Conservation (phyloP, 306 rosid species). For the Lathyrus aphaca region DNA sequence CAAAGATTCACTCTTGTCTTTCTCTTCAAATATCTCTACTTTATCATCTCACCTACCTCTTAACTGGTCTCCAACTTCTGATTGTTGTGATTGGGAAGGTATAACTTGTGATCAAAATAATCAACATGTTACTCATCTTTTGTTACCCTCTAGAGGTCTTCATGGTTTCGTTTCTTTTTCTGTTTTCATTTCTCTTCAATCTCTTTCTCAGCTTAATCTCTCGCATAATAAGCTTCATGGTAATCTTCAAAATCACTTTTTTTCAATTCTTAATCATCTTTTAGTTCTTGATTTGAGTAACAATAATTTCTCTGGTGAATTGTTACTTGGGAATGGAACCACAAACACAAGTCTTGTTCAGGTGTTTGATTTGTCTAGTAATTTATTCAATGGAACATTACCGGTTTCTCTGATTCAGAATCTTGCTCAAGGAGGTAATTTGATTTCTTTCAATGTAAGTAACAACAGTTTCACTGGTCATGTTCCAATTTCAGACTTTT, state of each 20-base stretch:
- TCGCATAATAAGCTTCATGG: slow-evolving; percentile 65
- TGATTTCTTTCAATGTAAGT: slow-evolving; percentile 75
- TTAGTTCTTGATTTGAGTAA: slow-evolving; percentile 62
- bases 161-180: slow-evolving; percentile 49
- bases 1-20: slow-evolving; percentile 55
- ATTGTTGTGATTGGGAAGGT: slow-evolving; percentile 89
- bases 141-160: slow-evolving; percentile 60
- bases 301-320: slow-evolving; percentile 50
- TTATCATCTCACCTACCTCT: slow-evolving; percentile 42
- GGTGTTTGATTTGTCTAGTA: slow-evolving; percentile 75
- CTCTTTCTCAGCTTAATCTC: slow-evolving; percentile 64
- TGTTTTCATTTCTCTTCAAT: slow-evolving; percentile 40
- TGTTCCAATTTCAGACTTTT: slow-evolving; percentile 56
- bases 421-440: slow-evolving; percentile 43
- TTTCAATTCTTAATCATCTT: slow-evolving; percentile 50
- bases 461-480: slow-evolving; percentile 72
- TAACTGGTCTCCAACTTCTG: slow-evolving; percentile 64
- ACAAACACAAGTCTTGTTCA: slow-evolving; percentile 17
- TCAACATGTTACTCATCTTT: slow-evolving; percentile 52
- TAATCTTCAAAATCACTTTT: slow-evolving; percentile 46
- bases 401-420: slow-evolving; percentile 53
- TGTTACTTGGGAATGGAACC: slow-evolving; percentile 32
- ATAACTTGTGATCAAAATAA: slow-evolving; percentile 51
- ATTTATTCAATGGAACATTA: slow-evolving; percentile 59
- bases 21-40: slow-evolving; percentile 39